Base-by-base conservation (phyloP, 768 basidiomycete species). In the Boletus rubroflammeus region DNA sequence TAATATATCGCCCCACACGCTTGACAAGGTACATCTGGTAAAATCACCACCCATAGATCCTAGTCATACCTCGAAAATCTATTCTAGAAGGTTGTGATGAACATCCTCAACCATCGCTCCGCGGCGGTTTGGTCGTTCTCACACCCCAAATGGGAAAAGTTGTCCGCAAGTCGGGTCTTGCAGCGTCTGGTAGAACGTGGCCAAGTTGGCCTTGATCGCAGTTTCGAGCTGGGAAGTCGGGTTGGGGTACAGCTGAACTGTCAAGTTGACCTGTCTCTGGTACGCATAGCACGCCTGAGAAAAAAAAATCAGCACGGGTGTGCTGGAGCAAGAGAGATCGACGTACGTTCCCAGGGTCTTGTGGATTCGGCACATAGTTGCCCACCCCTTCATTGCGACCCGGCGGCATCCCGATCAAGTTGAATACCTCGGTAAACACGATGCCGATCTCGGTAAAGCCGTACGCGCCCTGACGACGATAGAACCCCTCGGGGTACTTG, bases 151-250 rank as follows among this genome's bases (percentile, higher is more conserved):
- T 3, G 64, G 63, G 25, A 54, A 62, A 34, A 57, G n/a, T n/a
- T 62, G 55, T 29, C 45, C 6, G 35, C 64, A 64, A 11, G 5
- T 36, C 4, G 55, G 29, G 7, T 63, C 35, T 8, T 34, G 6
- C 38, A 64, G 15, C 17, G 47, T 39, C 40, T 57, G 3, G 45
- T 59, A 58, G 13, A 67, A 53, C n/a, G 59, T 61, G 32, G 31
- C 34, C 47, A 64, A 26, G 23, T 59, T 67, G 29, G 44, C 59
- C 47, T 54, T 63, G 61, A 65, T 66, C 41, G 64, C 64, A 0
- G 54, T 7, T 43, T 47, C 40, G 19, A 65, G 64, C 8, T 65
- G 56, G 8, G 56, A 13, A 5, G 53, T 56, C 23, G 64, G 64
- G 7, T 66, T 25, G 2, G 64, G 64, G 43, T 66, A 65, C 58